phyloP scores from a whole-genome alignment of 768 basidiomycete species.

The Xerocomellus dryophilus region DNA sequence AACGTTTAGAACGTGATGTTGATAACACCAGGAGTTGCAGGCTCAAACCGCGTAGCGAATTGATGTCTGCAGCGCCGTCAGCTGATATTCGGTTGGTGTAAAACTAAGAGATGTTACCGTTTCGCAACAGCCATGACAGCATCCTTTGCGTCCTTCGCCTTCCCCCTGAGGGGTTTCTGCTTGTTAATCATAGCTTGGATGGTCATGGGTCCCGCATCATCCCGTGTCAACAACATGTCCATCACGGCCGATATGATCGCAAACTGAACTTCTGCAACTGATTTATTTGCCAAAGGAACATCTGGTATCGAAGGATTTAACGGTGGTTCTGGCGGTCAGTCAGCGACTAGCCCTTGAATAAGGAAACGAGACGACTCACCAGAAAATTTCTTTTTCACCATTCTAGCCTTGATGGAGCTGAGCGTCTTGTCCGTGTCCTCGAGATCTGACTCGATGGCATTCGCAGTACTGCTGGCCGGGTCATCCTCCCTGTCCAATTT shows the following conservation, averaged over 20 bases:
- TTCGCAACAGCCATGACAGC: slow-evolving; percentile 11
- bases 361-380: slow-evolving; percentile 3
- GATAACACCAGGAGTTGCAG: slow-evolving; percentile 6
- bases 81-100: background rate
- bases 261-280: background rate
- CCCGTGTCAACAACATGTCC: slow-evolving; percentile 6
- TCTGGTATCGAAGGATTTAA: background rate
- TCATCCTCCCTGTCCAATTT: slow-evolving; percentile 6
- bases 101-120: slow-evolving; percentile 10
- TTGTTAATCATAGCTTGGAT: slow-evolving; percentile 9
- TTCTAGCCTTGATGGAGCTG: slow-evolving; percentile 8
- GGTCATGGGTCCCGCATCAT: slow-evolving; percentile 19
- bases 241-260: slow-evolving; percentile 8
- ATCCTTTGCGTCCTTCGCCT: background rate
- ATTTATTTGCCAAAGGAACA: background rate
- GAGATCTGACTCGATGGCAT: slow-evolving; percentile 15
- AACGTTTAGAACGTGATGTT: slow-evolving; percentile 21
- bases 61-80: slow-evolving; percentile 20
- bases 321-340: slow-evolving; percentile 14
- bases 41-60: background rate
- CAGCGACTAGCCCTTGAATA: background rate
- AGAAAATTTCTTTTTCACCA: slow-evolving; percentile 21
- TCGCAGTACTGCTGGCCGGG: background rate
- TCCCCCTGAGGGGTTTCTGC: background rate
- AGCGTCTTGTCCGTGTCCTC: slow-evolving; percentile 15